Percentiles rank a stretch among this genome's conserved stretches.
Conservation (phyloP, 495 filamentous ascomycete species). For the Chaetomium tenue region DNA sequence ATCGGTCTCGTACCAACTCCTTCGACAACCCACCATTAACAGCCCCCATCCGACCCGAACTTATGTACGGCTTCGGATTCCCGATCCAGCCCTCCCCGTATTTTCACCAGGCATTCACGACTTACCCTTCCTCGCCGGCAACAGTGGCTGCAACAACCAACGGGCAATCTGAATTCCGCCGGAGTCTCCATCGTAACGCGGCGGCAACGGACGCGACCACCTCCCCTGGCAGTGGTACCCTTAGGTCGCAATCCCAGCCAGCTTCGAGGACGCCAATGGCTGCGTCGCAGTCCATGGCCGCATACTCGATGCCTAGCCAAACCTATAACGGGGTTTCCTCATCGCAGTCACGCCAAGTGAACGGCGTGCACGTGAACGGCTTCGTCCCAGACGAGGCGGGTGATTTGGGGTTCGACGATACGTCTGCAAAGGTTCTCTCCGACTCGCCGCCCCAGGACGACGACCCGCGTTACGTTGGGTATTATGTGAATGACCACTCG, state of each 20-base stretch:
- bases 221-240: constrained; percentile 42
- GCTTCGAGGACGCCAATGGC: constrained; percentile 46
- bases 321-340: constrained; percentile 32
- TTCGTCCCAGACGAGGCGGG: constrained; percentile 50
- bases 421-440: constrained; percentile 31
- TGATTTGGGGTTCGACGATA: constrained; percentile 40
- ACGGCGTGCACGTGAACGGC: constrained; percentile 46
- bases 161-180: constrained; percentile 46
- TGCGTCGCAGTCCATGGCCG: constrained; percentile 20
- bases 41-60: constrained; percentile 51
- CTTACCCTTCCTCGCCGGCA: constrained; percentile 51
- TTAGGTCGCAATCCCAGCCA: constrained; percentile 59
- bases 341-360: constrained; percentile 41
- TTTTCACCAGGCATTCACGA: constrained; percentile 39
- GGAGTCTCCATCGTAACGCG: constrained; percentile 50
- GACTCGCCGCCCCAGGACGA: constrained; percentile 46
- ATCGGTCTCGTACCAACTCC: constrained; percentile 54
- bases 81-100: constrained; percentile 30
- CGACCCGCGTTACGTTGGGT: constrained; percentile 39
- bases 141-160: constrained; percentile 38
- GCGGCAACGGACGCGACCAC: constrained; percentile 39
- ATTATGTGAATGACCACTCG: constrained; percentile 41
- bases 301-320: constrained; percentile 31
- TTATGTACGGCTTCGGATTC: constrained; percentile 40
- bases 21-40: constrained; percentile 53